Evolutionary conservation across 345 rosid genomes (phyloP).

Genomic region (Bretschneidera sinensis): DNA sequence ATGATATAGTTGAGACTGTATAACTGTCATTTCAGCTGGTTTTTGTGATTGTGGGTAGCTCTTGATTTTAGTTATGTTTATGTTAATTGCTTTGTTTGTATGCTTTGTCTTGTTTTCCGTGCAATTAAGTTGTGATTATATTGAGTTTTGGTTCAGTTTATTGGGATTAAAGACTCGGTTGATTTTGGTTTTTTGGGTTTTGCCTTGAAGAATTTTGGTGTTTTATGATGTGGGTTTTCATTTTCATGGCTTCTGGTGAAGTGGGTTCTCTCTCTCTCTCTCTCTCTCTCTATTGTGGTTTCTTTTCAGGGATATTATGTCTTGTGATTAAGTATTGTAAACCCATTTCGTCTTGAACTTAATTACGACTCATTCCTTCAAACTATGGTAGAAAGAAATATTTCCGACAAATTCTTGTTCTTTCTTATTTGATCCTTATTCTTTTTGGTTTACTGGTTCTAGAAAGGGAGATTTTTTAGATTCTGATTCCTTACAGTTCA

Average conservation of each 20-base stretch:
- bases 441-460: not conserved
- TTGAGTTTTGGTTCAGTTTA: constrained; percentile 6
- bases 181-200: constrained; percentile 33
- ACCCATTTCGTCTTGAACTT: not conserved
- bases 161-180: constrained; percentile 21
- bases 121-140: constrained; percentile 16
- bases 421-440: not conserved
- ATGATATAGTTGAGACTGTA: constrained; percentile 18
- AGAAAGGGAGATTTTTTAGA: not conserved
- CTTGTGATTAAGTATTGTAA: not conserved
- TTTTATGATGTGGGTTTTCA: constrained; percentile 12
- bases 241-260: constrained; percentile 1
- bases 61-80: constrained; percentile 3
- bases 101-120: constrained; percentile 12
- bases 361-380: not conserved
- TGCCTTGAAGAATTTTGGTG: constrained; percentile 14
- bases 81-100: constrained; percentile 4
- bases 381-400: no score
- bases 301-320: not conserved
- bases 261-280: not conserved
- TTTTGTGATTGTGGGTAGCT: constrained; percentile 8
- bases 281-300: constrained; percentile 10
- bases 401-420: not conserved
- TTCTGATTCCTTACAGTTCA: no score
- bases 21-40: constrained; percentile 24